A percentile compares a stretch with the other conserved stretches of the same genome.
Conservation (phyloP, 257 asterid genomes). For the Petrea volubilis region DNA sequence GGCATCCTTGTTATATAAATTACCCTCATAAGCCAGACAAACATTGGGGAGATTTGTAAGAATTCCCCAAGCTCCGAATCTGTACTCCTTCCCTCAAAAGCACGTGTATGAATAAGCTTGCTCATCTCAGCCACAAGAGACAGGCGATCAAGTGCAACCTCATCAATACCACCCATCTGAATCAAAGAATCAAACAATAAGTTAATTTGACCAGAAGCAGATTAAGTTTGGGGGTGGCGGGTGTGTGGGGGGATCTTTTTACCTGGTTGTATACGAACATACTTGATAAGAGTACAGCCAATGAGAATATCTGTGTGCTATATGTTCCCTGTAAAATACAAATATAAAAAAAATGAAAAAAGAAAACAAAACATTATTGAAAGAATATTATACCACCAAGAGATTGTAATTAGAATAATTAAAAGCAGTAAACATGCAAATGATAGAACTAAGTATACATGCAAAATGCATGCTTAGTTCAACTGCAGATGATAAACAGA, state of each 20-base stretch:
- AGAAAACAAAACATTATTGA: background rate
- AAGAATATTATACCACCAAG: background rate
- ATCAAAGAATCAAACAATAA: conserved; percentile 12
- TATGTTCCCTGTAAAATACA: conserved; percentile 82
- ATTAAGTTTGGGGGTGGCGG: too few species aligned
- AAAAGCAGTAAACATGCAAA: conserved; percentile 2
- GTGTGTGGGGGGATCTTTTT: too few species aligned
- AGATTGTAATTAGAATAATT: background rate
- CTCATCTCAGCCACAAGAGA: conserved; percentile 99
- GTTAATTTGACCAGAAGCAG: conserved; percentile 10
- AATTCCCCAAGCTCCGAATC: conserved; percentile 94
- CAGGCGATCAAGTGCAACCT: conserved; percentile 97
- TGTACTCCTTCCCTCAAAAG: conserved; percentile 80
- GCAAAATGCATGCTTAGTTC: background rate
- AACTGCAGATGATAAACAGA: background rate
- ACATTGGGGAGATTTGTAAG: conserved; percentile 93
- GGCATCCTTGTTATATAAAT: too few species aligned
- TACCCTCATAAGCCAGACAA: conserved; percentile 99
- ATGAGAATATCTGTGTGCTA: conserved; percentile 92
- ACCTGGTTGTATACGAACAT: conserved; percentile 99
- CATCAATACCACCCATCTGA: conserved; percentile 99
- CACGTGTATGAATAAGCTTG: conserved; percentile 95
- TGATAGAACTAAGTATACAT: background rate
- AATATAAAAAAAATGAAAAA: conserved; percentile 11
- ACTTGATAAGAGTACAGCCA: conserved; percentile 97